A percentile compares a stretch with the other conserved stretches of the same genome.
Conservation (phyloP, 164 flowering plant genomes). For the Vitis amurensis region DNA sequence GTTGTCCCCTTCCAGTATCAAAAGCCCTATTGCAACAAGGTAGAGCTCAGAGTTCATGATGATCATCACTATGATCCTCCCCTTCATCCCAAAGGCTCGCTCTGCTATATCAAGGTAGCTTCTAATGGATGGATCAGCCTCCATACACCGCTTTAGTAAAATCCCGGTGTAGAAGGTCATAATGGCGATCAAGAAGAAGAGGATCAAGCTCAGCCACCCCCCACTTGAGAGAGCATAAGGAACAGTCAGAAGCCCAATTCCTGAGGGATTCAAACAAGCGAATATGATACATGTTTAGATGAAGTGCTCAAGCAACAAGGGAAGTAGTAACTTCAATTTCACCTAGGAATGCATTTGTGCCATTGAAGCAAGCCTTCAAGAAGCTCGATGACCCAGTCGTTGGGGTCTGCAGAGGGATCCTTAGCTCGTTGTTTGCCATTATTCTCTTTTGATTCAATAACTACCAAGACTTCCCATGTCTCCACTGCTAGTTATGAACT, state of each 20-base stretch:
- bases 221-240: slow-evolving; percentile 46
- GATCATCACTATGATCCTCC: slow-evolving; percentile 24
- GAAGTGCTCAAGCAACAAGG: no score
- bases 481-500: no score
- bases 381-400: slow-evolving; percentile 10
- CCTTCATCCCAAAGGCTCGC: slow-evolving; percentile 35
- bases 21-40: slow-evolving; percentile 32
- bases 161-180: slow-evolving; percentile 32
- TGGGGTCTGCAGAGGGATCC: slow-evolving; percentile 10
- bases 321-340: background rate
- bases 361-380: slow-evolving; percentile 23
- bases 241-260: slow-evolving; percentile 33
- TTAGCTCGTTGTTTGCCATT: slow-evolving; percentile 1
- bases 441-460: background rate
- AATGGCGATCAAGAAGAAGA: slow-evolving; percentile 27
- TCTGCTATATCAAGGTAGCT: slow-evolving; percentile 37
- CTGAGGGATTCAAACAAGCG: slow-evolving; percentile 4
- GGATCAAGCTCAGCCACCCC: slow-evolving; percentile 42
- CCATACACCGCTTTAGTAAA: slow-evolving; percentile 36
- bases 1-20: slow-evolving; percentile 13
- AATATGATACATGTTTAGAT: no score
- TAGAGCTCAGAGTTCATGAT: slow-evolving; percentile 33
- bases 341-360: slow-evolving; percentile 24
- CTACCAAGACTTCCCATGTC: background rate
- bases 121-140: slow-evolving; percentile 24